Conservation (phyloP, 306 rosid genomes). For the Cucurbita moschata region DNA sequence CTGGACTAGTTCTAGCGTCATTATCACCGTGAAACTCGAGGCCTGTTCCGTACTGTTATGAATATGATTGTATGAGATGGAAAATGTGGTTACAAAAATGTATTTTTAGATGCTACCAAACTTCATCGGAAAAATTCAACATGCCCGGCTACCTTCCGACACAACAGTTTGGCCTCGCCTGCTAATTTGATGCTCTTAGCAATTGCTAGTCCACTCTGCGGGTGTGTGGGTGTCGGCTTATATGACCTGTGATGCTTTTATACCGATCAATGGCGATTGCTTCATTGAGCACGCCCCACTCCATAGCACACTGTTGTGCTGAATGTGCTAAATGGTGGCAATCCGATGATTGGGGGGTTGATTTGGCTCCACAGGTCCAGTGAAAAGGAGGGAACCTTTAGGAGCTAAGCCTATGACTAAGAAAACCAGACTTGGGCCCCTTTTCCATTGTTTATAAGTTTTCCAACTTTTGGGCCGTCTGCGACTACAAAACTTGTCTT, state of each 20-base stretch:
- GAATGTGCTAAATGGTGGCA: slow-evolving; percentile 41
- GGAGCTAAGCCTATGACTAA: background rate
- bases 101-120: background rate
- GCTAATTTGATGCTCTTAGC: slow-evolving; percentile 60
- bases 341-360: background rate
- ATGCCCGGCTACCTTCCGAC: slow-evolving; percentile 73
- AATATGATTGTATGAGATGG: background rate
- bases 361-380: background rate
- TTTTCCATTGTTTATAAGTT: background rate
- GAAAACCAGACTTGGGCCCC: background rate
- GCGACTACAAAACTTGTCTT: too few species aligned
- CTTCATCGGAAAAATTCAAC: slow-evolving; percentile 34
- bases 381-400: background rate
- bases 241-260: slow-evolving; percentile 57
- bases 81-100: background rate
- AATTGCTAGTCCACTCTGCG: slow-evolving; percentile 59
- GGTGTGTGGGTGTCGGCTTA: slow-evolving; percentile 60
- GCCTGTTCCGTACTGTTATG: background rate
- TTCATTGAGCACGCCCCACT: slow-evolving; percentile 87
- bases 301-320: slow-evolving; percentile 78
- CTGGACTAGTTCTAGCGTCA: background rate
- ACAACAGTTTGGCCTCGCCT: slow-evolving; percentile 53
- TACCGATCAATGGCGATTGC: slow-evolving; percentile 58
- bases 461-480: background rate
- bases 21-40: background rate